These are phyloP conservation scores for Tolypocladium guangdongense DNA, from an alignment of 2,329 filamentous ascomycete genomes.

Conservation along the genomic window DNA sequence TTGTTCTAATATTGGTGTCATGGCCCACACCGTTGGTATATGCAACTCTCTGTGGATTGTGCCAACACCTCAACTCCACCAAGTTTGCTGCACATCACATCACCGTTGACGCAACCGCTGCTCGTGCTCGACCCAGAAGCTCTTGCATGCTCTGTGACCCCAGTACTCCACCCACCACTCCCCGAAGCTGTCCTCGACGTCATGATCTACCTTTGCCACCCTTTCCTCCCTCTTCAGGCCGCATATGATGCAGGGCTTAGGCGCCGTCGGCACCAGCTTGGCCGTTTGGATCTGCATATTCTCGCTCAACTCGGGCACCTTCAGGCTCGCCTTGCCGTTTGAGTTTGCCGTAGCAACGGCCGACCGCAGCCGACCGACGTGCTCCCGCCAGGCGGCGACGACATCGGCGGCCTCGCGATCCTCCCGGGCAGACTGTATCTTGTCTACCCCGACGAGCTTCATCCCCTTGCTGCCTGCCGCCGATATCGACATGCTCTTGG, in stretches of 20 bases:
- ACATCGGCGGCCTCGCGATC: conserved; percentile 77
- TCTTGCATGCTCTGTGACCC: conserved; percentile 68
- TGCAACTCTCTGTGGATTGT: neutral
- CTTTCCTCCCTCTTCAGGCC: conserved; percentile 83
- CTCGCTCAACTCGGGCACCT: conserved; percentile 61
- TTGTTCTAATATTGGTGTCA: neutral
- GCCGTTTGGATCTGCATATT: conserved; percentile 56
- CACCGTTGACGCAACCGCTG: conserved; percentile 56
- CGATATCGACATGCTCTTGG: conserved; percentile 83
- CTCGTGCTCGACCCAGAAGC: conserved; percentile 78
- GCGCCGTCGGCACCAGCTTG: conserved; percentile 63
- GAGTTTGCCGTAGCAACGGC: conserved; percentile 58
- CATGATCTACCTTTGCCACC: conserved; percentile 60
- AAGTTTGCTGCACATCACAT: conserved; percentile 1
- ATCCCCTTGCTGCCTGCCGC: conserved; percentile 69
- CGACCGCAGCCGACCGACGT: conserved; percentile 64
- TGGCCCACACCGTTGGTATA: no score
- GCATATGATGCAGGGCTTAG: conserved; percentile 72
- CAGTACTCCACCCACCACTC: conserved; percentile 95
- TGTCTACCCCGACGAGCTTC: conserved; percentile 84
- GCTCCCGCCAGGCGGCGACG: conserved; percentile 60
- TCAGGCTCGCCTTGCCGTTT: conserved; percentile 38
- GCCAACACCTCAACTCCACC: neutral
- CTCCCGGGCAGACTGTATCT: conserved; percentile 69
- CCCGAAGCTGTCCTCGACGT: conserved; percentile 81